These are phyloP conservation scores for Termitomyces sp. DNA, from an alignment of 768 basidiomycete genomes.

Conservation along the genomic window DNA sequence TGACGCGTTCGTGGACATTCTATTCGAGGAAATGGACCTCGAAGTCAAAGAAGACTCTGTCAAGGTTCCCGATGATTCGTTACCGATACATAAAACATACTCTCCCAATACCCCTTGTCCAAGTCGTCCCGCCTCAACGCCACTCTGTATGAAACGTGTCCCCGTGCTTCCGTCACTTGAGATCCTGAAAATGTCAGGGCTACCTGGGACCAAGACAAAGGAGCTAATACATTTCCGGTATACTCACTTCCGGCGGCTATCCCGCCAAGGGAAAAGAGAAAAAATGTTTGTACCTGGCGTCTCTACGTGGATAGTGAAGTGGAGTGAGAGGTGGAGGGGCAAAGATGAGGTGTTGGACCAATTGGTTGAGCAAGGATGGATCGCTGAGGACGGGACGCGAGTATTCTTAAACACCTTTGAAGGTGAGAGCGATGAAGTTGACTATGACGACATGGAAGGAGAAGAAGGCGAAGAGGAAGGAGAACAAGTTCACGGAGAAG, in stretches of 20 bases:
- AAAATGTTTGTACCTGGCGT: background rate
- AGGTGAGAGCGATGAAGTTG: conserved; percentile 21
- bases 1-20: conserved; percentile 24
- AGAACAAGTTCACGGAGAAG: conserved; percentile 16
- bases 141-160: background rate
- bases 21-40: conserved; percentile 21
- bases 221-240: conserved; percentile 16
- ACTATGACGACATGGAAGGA: conserved; percentile 16
- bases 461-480: conserved; percentile 11
- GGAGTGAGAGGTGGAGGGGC: conserved; percentile 26
- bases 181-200: conserved; percentile 16
- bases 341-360: conserved; percentile 30
- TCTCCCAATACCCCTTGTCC: background rate
- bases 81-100: background rate
- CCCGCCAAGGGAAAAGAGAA: background rate
- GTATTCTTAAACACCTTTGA: conserved; percentile 24
- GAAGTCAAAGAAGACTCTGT: background rate
- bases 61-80: background rate
- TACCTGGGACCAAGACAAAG: conserved; percentile 13
- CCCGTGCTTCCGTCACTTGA: conserved; percentile 18
- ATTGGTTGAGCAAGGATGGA: conserved; percentile 31
- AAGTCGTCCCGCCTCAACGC: conserved; percentile 2
- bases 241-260: background rate
- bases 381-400: conserved; percentile 15
- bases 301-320: conserved; percentile 24